These are phyloP conservation scores for Dovyalis caffra DNA, from an alignment of 345 rosid species.

Conservation along the genomic window DNA sequence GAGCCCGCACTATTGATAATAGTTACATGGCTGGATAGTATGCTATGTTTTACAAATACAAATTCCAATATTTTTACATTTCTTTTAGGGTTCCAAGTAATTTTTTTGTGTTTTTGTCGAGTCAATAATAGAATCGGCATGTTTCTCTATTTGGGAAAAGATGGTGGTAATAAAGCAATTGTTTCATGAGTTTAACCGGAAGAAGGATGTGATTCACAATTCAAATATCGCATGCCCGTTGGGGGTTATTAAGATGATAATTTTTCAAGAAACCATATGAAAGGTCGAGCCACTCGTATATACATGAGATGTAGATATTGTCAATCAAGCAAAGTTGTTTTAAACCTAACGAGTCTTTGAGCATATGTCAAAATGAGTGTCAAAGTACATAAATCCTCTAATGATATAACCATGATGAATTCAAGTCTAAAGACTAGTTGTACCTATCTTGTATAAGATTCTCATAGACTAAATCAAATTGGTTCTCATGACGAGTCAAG, in stretches of 20 bases:
- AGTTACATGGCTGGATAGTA: not conserved
- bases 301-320: not conserved
- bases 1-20: not conserved
- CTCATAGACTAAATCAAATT: too few species aligned
- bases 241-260: not conserved
- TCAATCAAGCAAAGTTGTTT: not conserved
- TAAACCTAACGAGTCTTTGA: too few species aligned
- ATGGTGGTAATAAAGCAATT: constrained; percentile 32
- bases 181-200: not conserved
- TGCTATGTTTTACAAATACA: not conserved
- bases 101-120: not conserved
- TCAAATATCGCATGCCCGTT: not conserved
- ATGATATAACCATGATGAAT: too few species aligned
- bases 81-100: not conserved
- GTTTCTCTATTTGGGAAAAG: constrained; percentile 42
- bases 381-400: too few species aligned
- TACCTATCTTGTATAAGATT: too few species aligned
- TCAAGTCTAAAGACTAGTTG: too few species aligned
- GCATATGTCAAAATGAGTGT: too few species aligned
- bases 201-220: not conserved
- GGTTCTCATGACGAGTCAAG: too few species aligned
- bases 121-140: constrained; percentile 34
- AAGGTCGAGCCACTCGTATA: not conserved
- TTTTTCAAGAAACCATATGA: not conserved
- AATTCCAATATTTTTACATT: not conserved